Base-by-base conservation (phyloP, 1,284 basidiomycete species). In the Ustilago sp. region DNA sequence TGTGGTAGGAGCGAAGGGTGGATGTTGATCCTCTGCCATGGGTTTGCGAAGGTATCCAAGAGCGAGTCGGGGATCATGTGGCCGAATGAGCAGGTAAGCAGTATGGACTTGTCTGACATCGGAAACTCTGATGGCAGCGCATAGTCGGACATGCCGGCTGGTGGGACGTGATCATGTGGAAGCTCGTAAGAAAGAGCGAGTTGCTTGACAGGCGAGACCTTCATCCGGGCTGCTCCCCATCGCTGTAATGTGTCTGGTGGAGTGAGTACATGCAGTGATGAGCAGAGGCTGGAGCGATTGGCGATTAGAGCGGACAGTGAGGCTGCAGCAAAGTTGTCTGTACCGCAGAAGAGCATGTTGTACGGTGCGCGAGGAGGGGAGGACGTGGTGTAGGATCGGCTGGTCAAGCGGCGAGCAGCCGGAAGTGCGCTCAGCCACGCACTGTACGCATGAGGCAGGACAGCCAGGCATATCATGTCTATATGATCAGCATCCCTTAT, bases 21-120 rank as follows among this genome's bases (percentile, higher is more conserved):
- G 4, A 98, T 90, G 82, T 98, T 98, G 48, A 99, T 88, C n/a
- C 92, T 88, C 59, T 91, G 90, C 1, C 87, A 86, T 0, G 89
- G 88, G 8, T 73, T 54, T 0, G 87, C 87, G 80, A 97, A 97
- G 34, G 88, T 87, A n/a, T 88, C 82, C 3, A 97, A 90, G 51
- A 94, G 87, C 0, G 87, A 78, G 2, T 89, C 85, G 0, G 94
- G 91, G 28, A 98, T 89, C 70, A 98, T 93, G 59, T 94, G 92
- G 0, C 95, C 95, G 80, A 98, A 98, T 0, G 95, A 97, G 9
- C 94, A 94, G 0, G 94, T 96, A 4, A 98, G 80, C 8, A 98
- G 89, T 11, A 98, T 59, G 9, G 82, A 69, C 4, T 59, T 38
- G 8, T 32, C 71, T 65, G 35, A 83, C 59, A 11, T 54, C 1